Evolutionary conservation across 139 green algal species (phyloP), one percentile per base, ranked within the genome.

Genomic region (Chlorella sp.): DNA sequence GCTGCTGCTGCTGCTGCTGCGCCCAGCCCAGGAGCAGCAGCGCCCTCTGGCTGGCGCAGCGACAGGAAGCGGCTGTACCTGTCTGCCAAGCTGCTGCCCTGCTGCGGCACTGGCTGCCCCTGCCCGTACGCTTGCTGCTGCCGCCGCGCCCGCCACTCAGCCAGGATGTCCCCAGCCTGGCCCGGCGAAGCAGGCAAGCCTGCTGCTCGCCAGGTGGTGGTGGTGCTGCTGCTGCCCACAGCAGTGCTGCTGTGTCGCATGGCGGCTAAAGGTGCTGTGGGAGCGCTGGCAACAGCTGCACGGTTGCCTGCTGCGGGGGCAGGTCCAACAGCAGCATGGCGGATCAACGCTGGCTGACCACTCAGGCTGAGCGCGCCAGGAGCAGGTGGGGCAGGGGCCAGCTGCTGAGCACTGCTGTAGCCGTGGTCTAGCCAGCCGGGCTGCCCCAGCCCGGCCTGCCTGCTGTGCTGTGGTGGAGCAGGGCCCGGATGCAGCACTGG

Each of bases 11-110:
- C 11, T 16, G 65, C 14, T 44, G 73, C 41, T 64, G 48, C 8
- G 13, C 8, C 34, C 3, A 9, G 28, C 3, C 11, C n/a, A 36
- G 36, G 36, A 51, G 30, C 73, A 17, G 46, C 24, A 26, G 44
- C 14, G n/a, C 8, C 0, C 24, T 56, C 34, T 54, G 51, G 34
- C 46, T 80, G 76, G 60, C 73, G 77, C 56, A 83, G 76, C 51
- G 60, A 40, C 22, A 83, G 60, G 77, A 58, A 83, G 28, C 77
- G 77, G 16, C 58, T 56, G 32, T 83, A 83, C 40, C 41, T 73
- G 34, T 83, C 77, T 20, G n/a, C 73, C 32, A 65, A 36, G 73
- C 7, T 62, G 46, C 17, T 56, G n/a, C n/a, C n/a, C 46, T n/a
- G 60, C 60, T n/a, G 22, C 32, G 44, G 46, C 30, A 44, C 40